These are phyloP conservation scores for Candida silvicultrix DNA, from an alignment of 805 yeast species.

Conservation along the genomic window DNA sequence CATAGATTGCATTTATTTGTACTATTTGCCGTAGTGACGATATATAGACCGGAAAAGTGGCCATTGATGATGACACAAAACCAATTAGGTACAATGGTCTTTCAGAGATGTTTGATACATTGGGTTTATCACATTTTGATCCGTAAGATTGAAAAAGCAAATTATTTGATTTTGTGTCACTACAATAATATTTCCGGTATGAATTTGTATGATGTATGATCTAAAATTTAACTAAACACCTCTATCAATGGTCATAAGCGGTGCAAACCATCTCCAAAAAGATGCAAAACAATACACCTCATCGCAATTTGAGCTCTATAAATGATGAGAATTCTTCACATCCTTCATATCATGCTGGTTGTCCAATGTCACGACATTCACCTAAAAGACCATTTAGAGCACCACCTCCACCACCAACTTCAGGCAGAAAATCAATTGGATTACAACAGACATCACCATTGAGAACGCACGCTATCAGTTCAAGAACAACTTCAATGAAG, in stretches of 20 bases:
- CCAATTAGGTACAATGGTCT: too few species aligned
- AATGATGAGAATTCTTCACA: not conserved
- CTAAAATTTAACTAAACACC: too few species aligned
- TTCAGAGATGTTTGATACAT: too few species aligned
- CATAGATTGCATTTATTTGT: not conserved
- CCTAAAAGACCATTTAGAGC: not conserved
- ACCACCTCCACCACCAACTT: not conserved
- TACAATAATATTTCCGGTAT: too few species aligned
- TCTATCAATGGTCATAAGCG: not conserved
- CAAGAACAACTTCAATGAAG: not conserved
- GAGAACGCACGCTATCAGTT: not conserved
- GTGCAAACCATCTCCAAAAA: not conserved
- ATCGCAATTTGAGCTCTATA: not conserved
- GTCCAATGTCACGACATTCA: not conserved
- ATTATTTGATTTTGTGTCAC: not conserved
- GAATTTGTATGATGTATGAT: too few species aligned
- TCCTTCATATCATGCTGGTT: not conserved
- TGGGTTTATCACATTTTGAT: too few species aligned
- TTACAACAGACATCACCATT: not conserved
- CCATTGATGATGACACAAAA: not conserved
- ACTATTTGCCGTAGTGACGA: too few species aligned
- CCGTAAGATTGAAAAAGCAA: not conserved
- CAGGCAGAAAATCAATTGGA: not conserved
- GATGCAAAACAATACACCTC: not conserved
- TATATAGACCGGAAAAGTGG: too few species aligned